These are phyloP conservation scores for Torulaspora pretoriensis DNA, from an alignment of 1,139 yeast genomes.

Conservation along the genomic window DNA sequence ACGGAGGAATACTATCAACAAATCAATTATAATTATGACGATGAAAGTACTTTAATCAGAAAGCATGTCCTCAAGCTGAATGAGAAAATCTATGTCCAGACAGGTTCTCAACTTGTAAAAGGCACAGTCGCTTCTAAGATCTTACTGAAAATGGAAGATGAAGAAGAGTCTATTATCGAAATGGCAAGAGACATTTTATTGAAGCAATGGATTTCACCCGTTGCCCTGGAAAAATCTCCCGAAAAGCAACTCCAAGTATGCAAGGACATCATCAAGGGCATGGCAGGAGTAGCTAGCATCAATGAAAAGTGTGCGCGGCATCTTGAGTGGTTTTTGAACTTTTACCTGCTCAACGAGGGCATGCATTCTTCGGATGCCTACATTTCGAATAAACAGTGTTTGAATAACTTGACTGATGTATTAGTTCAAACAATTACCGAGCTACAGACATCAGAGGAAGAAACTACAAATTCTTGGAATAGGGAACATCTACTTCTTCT, in stretches of 20 bases:
- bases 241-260: conserved; percentile 20
- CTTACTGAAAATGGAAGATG: conserved; percentile 59
- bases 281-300: conserved; percentile 40
- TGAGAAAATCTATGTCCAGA: conserved; percentile 45
- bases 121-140: conserved; percentile 48
- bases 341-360: conserved; percentile 38
- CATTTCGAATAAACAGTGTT: conserved; percentile 22
- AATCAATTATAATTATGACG: conserved; percentile 43
- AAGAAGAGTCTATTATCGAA: conserved; percentile 55
- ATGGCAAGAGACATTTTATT: conserved; percentile 42
- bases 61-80: conserved; percentile 56
- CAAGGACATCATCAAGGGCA: conserved; percentile 33
- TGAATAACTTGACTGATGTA: conserved; percentile 29
- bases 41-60: conserved; percentile 62
- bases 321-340: conserved; percentile 45
- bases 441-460: conserved; percentile 23
- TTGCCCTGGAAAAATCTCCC: conserved; percentile 17
- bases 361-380: conserved; percentile 24
- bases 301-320: conserved; percentile 40
- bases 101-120: conserved; percentile 37
- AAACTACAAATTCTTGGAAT: conserved; percentile 14
- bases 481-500: conserved; percentile 43
- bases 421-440: conserved; percentile 36
- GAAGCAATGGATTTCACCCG: conserved; percentile 44
- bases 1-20: conserved; percentile 51